Conservation (phyloP, 306 rosid species). For the Acacia acuminata region DNA sequence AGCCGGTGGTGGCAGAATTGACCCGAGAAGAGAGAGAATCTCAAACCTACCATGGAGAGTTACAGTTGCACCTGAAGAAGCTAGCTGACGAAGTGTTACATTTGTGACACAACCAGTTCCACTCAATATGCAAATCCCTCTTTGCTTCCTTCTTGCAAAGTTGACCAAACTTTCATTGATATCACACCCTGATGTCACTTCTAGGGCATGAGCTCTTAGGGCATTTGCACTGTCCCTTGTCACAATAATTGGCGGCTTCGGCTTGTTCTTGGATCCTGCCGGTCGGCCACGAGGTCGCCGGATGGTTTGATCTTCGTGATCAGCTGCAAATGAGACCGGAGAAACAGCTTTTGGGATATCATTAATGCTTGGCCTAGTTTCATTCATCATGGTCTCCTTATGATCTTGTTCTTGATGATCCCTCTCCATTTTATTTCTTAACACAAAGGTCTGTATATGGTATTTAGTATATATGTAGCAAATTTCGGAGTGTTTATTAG, state of each 20-base stretch:
- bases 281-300: conserved; percentile 27
- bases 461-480: background rate
- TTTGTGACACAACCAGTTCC: conserved; percentile 15
- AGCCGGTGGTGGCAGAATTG: conserved; percentile 3
- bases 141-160: conserved; percentile 17
- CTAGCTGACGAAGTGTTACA: background rate
- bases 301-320: conserved; percentile 33
- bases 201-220: background rate
- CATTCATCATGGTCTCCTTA: conserved; percentile 33
- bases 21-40: conserved; percentile 3
- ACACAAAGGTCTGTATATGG: background rate
- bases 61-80: background rate
- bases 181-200: conserved; percentile 5
- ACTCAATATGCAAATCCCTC: conserved; percentile 12
- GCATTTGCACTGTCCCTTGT: conserved; percentile 16
- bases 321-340: conserved; percentile 42
- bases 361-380: conserved; percentile 35
- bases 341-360: conserved; percentile 46
- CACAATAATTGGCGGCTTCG: conserved; percentile 8
- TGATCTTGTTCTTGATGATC: conserved; percentile 43
- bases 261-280: conserved; percentile 12
- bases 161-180: conserved; percentile 12
- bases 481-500: background rate
- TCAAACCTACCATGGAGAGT: conserved; percentile 12
- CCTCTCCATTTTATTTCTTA: conserved; percentile 25